These are phyloP conservation scores for Cyanodermella asteris DNA, from an alignment of 2,329 filamentous ascomycete genomes.

Conservation along the genomic window DNA sequence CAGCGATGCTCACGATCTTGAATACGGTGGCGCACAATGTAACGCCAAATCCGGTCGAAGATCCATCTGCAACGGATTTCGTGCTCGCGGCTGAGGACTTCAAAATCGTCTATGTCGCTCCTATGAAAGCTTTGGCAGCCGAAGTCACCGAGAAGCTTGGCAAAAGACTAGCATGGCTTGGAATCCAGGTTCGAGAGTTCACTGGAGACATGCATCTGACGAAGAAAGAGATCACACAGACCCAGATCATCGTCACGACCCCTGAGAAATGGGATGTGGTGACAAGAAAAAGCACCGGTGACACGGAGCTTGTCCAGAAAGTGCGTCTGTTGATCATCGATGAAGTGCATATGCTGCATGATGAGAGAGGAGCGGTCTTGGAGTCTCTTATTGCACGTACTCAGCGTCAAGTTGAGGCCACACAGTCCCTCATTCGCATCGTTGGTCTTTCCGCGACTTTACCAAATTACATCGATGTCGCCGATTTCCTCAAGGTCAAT, in stretches of 20 bases:
- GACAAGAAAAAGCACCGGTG: slow-evolving; percentile 86
- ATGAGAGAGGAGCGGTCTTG: slow-evolving; percentile 85
- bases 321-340: slow-evolving; percentile 91
- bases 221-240: slow-evolving; percentile 85
- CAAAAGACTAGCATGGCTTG: slow-evolving; percentile 80
- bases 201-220: slow-evolving; percentile 98
- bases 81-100: slow-evolving; percentile 69
- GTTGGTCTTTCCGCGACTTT: slow-evolving; percentile 87
- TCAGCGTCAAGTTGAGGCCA: slow-evolving; percentile 90
- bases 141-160: slow-evolving; percentile 91
- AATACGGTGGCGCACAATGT: slow-evolving; percentile 78
- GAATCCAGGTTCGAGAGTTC: slow-evolving; percentile 75
- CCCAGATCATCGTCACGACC: slow-evolving; percentile 94
- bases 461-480: slow-evolving; percentile 90
- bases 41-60: slow-evolving; percentile 55
- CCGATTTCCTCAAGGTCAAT: slow-evolving; percentile 93
- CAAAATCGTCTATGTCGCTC: slow-evolving; percentile 96
- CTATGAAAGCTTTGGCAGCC: slow-evolving; percentile 94
- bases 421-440: slow-evolving; percentile 88
- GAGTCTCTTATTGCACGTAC: slow-evolving; percentile 92
- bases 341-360: slow-evolving; percentile 98
- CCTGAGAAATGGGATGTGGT: slow-evolving; percentile 99
- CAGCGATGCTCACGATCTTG: slow-evolving; percentile 86
- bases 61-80: slow-evolving; percentile 54
- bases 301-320: slow-evolving; percentile 94